Evolutionary conservation across 208 protist species (phyloP).

Genomic region (Endotrypanum monterogeii): DNA sequence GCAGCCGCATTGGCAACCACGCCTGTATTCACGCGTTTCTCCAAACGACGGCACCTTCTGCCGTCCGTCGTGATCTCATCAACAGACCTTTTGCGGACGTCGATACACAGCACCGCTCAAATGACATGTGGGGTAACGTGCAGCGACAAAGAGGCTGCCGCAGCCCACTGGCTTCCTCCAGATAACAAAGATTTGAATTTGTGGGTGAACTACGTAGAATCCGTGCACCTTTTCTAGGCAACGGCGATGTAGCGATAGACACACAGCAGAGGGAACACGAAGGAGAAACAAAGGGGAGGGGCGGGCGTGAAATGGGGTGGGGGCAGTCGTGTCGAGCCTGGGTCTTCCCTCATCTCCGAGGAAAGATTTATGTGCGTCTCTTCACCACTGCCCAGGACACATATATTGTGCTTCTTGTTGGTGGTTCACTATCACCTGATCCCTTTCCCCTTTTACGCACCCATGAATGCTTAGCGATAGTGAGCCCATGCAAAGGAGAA

Average conservation of each 20-base stretch:
- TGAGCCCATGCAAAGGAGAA: too few relatives aligned
- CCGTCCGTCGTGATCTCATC: slow-evolving; percentile 8
- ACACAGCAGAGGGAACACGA: not conserved
- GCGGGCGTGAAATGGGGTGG: too few relatives aligned
- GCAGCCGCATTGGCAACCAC: not conserved
- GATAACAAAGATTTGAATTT: not conserved
- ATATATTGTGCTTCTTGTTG: too few relatives aligned
- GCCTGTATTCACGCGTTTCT: slow-evolving; percentile 20
- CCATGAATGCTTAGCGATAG: too few relatives aligned
- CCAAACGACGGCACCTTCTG: slow-evolving; percentile 12
- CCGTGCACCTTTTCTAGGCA: not conserved
- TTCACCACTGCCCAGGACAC: too few relatives aligned
- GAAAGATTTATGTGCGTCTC: too few relatives aligned
- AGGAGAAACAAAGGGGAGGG: not conserved
- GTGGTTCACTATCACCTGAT: too few relatives aligned
- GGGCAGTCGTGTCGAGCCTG: too few relatives aligned
- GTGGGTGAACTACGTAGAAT: slow-evolving; percentile 1
- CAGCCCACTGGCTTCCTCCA: not conserved
- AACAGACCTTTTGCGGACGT: slow-evolving; percentile 7
- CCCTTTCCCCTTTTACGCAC: too few relatives aligned
- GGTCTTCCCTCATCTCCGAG: too few relatives aligned
- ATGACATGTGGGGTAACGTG: not conserved
- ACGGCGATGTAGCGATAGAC: not conserved
- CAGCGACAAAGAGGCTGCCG: not conserved
- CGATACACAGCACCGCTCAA: not conserved